phyloP scores from a whole-genome alignment of 768 basidiomycete species.

The Mycena leptocephala region DNA sequence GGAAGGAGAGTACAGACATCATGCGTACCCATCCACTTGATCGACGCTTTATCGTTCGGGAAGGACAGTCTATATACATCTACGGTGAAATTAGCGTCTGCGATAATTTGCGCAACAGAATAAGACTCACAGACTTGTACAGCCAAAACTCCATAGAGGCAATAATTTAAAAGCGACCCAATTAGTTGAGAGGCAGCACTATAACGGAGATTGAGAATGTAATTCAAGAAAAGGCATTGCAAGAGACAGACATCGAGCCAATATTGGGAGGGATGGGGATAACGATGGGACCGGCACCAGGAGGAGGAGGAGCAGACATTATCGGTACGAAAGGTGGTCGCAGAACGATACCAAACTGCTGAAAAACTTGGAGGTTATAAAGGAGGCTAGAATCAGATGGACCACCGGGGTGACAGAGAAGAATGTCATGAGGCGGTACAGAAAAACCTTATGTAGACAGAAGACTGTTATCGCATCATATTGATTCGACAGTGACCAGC shows the following conservation, averaged over 20 bases:
- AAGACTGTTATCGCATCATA: background rate
- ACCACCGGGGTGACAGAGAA: background rate
- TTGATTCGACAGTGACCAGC: background rate
- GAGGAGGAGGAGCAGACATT: conserved; percentile 17
- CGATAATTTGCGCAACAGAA: background rate
- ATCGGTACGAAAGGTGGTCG: conserved; percentile 3
- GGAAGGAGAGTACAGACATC: background rate
- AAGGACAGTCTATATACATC: conserved; percentile 28
- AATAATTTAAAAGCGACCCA: conserved; percentile 28
- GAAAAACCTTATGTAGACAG: background rate
- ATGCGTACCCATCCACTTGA: conserved; percentile 28
- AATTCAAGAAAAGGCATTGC: background rate
- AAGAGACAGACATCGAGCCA: conserved; percentile 12
- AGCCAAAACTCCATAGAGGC: conserved; percentile 23
- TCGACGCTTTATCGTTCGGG: conserved; percentile 31
- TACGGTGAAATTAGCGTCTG: background rate
- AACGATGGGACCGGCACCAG: background rate
- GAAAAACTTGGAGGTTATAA: background rate
- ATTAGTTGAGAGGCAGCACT: conserved; percentile 30
- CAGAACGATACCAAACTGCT: conserved; percentile 19
- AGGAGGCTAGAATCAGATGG: background rate
- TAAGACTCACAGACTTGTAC: conserved; percentile 32
- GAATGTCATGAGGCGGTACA: background rate
- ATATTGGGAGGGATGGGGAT: conserved; percentile 29
- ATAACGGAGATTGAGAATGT: background rate